Percentiles rank a stretch among this genome's conserved stretches.
phyloP scores from a whole-genome alignment of 73 alveolate species.

The Breviolum minutum region DNA sequence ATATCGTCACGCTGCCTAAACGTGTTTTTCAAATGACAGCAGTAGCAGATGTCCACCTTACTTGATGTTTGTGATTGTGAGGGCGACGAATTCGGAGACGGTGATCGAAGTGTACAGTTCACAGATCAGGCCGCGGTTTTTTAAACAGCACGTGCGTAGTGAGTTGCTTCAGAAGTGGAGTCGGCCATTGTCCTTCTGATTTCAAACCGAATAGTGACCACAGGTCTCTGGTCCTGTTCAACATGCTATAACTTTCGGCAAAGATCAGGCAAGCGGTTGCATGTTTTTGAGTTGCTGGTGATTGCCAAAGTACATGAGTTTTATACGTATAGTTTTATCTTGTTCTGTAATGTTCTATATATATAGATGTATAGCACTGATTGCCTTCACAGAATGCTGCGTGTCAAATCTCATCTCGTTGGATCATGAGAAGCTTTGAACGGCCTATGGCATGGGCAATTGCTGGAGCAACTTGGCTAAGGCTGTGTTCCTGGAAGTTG shows the following conservation, averaged over 20 bases:
- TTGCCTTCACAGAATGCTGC: neutral
- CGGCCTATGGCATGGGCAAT: too few relatives aligned
- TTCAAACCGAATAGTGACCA: neutral
- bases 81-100: slow-evolving; percentile 20
- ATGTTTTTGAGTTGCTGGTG: too few relatives aligned
- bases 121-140: neutral
- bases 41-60: neutral
- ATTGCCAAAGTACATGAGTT: neutral
- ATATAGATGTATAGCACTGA: neutral
- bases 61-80: neutral
- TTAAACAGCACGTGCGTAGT: neutral
- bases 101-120: slow-evolving; percentile 42
- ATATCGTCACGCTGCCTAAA: neutral
- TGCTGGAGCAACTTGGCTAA: neutral
- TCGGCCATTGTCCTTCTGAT: neutral
- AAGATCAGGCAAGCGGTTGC: neutral
- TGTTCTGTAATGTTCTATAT: neutral
- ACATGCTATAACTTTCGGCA: neutral
- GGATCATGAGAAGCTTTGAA: neutral
- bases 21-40: neutral
- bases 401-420: neutral
- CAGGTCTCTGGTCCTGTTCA: slow-evolving; percentile 17
- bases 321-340: neutral
- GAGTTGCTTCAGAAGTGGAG: neutral
- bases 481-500: slow-evolving; percentile 22